These are phyloP conservation scores for Colletotrichum chlorophyti DNA, from an alignment of 2,329 filamentous ascomycete species.

Conservation along the genomic window DNA sequence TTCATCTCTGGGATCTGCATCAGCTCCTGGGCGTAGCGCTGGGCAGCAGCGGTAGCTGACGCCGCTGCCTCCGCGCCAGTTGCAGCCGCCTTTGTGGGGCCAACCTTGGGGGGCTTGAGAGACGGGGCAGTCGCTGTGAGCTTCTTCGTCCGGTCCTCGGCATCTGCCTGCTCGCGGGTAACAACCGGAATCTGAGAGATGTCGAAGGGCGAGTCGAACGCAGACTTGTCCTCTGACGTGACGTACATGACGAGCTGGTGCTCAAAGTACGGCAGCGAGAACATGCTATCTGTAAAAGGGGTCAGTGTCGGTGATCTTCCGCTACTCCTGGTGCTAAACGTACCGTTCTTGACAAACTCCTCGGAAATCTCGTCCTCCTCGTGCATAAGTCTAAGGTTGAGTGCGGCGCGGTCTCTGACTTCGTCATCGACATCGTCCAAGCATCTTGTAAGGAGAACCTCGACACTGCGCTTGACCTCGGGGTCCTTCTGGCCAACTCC, in stretches of 20 bases:
- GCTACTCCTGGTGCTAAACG: constrained; percentile 33
- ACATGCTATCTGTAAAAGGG: constrained; percentile 80
- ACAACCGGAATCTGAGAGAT: constrained; percentile 90
- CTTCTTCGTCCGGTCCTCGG: constrained; percentile 96
- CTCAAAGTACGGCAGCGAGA: constrained; percentile 92
- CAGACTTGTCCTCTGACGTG: constrained; percentile 86
- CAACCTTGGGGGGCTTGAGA: constrained; percentile 88
- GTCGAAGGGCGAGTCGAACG: constrained; percentile 87
- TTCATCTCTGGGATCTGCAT: constrained; percentile 90
- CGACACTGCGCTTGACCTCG: constrained; percentile 95
- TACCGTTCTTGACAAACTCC: constrained; percentile 92
- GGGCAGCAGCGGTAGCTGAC: constrained; percentile 78
- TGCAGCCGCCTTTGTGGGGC: constrained; percentile 74
- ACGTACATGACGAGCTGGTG: constrained; percentile 98
- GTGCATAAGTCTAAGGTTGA: constrained; percentile 91
- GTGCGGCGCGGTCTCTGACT: constrained; percentile 90
- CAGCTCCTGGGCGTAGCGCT: constrained; percentile 89
- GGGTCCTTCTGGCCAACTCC: constrained; percentile 95
- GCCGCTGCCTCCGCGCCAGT: constrained; percentile 77
- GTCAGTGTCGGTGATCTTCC: not conserved
- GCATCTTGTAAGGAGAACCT: constrained; percentile 90
- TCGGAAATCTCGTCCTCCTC: constrained; percentile 88
- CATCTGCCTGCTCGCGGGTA: constrained; percentile 93
- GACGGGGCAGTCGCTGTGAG: constrained; percentile 91
- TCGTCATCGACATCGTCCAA: constrained; percentile 98